These are phyloP conservation scores for Eutrema heterophyllum DNA, from an alignment of 345 rosid species.

Conservation along the genomic window DNA sequence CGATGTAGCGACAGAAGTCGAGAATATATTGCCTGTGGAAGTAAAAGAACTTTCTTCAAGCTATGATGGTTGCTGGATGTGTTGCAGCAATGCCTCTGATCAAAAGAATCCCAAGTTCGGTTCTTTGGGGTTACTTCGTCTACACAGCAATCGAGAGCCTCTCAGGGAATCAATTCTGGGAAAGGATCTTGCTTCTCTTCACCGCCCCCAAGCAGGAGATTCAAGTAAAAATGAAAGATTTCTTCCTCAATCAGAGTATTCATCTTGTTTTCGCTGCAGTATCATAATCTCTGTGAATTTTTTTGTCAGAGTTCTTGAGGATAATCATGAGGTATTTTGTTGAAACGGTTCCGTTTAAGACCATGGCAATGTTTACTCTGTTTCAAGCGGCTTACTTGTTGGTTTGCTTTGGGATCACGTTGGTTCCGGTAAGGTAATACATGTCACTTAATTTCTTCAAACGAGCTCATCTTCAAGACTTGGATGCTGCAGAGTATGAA, in stretches of 20 bases:
- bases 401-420: conserved; percentile 81
- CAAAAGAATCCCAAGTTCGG: conserved; percentile 82
- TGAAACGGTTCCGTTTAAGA: conserved; percentile 86
- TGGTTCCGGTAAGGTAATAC: conserved; percentile 87
- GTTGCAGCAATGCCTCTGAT: conserved; percentile 88
- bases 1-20: conserved; percentile 81
- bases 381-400: conserved; percentile 81
- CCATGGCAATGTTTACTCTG: conserved; percentile 61
- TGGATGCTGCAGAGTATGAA: conserved; percentile 93
- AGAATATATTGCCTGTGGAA: conserved; percentile 80
- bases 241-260: not conserved
- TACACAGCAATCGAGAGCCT: conserved; percentile 93
- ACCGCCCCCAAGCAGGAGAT: conserved; percentile 85
- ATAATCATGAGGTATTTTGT: conserved; percentile 67
- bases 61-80: conserved; percentile 72
- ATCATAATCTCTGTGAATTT: not conserved
- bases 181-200: conserved; percentile 75
- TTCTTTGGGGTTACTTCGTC: conserved; percentile 95
- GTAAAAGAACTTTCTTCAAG: conserved; percentile 97
- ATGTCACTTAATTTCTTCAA: conserved; percentile 77
- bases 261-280: not conserved
- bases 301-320: conserved; percentile 64
- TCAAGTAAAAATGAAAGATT: conserved; percentile 43
- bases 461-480: conserved; percentile 81
- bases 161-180: conserved; percentile 97